Evolutionary conservation across 139 green algal species (phyloP), one percentile per base, ranked within the genome.

Genomic region (Dunaliella primolecta): DNA sequence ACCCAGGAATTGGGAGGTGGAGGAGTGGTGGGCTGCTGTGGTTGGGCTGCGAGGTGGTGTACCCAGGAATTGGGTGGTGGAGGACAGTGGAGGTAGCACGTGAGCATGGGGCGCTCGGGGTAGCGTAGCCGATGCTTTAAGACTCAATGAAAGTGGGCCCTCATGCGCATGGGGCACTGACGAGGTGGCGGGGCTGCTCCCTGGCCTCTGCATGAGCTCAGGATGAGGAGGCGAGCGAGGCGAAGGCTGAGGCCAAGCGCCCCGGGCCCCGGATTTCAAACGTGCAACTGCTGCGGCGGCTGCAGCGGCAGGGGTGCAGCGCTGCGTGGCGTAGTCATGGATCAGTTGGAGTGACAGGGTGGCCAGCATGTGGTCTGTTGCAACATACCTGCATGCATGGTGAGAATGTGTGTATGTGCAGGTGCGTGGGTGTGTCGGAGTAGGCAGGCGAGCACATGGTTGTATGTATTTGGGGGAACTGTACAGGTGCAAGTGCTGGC

Each of bases 241-340:
- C 27, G 7, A 77, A 29, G 70, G 27, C 70, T 29, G 27, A 77
- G 56, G 56, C 56, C 56, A 20, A n/a, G n/a, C n/a, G n/a, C n/a
- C n/a, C 11, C 11, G 71, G 71, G 27, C 3, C 11, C 27, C 36
- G 75, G n/a, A 32, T 32, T 32, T 80, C 21, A 37, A 36, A 27
- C 29, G 30, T 1, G 75, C 32, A n/a, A 11, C n/a, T 38, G 75
- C 75, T 2, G n/a, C n/a, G 32, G 75, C 30, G 2, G 75, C 36
- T 2, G 75, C 75, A 15, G 46, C 46, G 15, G 46, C 46, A 25
- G 46, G 46, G 46, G 46, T 64, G 46, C 46, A 64, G 46, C 46
- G 46, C 75, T 80, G 75, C 75, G 75, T 30, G 7, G 75, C 75
- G 30, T 38, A 80, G 29, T 80, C n/a, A n/a, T 80, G 30, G n/a